Conservation (phyloP, 768 basidiomycete species). For the Agrocybe praecox region DNA sequence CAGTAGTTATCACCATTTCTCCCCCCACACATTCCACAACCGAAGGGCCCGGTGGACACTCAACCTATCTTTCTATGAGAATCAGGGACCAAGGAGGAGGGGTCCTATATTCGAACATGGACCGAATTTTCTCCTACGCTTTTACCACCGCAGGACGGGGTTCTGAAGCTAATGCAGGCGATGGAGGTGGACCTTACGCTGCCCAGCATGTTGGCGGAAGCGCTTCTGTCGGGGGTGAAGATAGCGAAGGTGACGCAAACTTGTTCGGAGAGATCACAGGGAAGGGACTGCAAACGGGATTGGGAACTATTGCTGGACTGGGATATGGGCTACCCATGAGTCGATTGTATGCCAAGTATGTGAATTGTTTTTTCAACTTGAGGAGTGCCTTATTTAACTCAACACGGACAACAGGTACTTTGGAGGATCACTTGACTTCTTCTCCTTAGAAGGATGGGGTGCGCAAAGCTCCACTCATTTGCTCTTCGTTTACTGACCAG, state of each 20-base stretch:
- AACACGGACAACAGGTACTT: slow-evolving; percentile 60
- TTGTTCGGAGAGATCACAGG: slow-evolving; percentile 80
- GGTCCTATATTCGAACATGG: slow-evolving; percentile 72
- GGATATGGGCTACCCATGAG: slow-evolving; percentile 90
- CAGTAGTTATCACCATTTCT: slow-evolving; percentile 73
- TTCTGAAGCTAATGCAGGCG: slow-evolving; percentile 35
- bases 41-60: slow-evolving; percentile 23
- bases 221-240: slow-evolving; percentile 54
- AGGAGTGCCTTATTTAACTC: background rate
- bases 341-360: slow-evolving; percentile 65
- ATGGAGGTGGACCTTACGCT: slow-evolving; percentile 72
- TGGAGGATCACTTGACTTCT: slow-evolving; percentile 81
- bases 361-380: background rate
- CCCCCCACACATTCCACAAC: slow-evolving; percentile 39
- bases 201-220: slow-evolving; percentile 77
- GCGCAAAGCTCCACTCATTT: slow-evolving; percentile 21
- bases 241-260: slow-evolving; percentile 44
- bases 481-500: slow-evolving; percentile 6
- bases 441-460: slow-evolving; percentile 87
- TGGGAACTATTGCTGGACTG: slow-evolving; percentile 89
- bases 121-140: slow-evolving; percentile 86
- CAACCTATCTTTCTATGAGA: slow-evolving; percentile 70
- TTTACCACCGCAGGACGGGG: slow-evolving; percentile 81
- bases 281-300: slow-evolving; percentile 74
- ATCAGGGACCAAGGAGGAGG: slow-evolving; percentile 89